phyloP scores from a whole-genome alignment of 2,329 filamentous ascomycete genomes.

The Sphaceloma murrayae region DNA sequence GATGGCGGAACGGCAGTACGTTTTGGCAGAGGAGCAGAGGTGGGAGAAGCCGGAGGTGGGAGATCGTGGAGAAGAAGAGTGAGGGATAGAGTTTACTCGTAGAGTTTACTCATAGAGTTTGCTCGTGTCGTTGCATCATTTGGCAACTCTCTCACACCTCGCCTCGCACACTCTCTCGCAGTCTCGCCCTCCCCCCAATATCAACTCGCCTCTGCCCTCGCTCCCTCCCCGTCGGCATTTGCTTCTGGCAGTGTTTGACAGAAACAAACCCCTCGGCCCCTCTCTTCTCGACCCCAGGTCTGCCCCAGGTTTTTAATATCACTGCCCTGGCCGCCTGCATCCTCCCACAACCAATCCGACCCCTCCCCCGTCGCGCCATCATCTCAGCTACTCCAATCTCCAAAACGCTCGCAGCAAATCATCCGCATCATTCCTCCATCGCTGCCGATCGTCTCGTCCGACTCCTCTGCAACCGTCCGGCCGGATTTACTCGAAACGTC shows the following conservation, averaged over 20 bases:
- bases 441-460: background rate
- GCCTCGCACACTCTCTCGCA: no score
- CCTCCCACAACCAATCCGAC: background rate
- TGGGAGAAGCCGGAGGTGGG: no score
- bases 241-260: no score
- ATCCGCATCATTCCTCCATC: background rate
- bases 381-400: background rate
- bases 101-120: no score
- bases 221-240: conserved; percentile 3
- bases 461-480: background rate
- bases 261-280: no score
- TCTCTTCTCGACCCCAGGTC: conserved; percentile 3
- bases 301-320: conserved; percentile 6
- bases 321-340: background rate
- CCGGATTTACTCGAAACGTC: background rate
- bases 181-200: conserved; percentile 15
- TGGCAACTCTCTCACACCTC: no score
- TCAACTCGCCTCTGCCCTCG: background rate
- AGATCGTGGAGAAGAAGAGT: no score
- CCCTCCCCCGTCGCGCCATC: conserved; percentile 1
- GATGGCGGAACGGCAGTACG: no score
- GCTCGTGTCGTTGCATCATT: conserved; percentile 13
- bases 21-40: no score
- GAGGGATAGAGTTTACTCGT: no score
- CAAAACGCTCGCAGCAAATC: background rate